Base-by-base conservation (phyloP, 2,329 filamentous ascomycete species). In the Metarhizium sp. region DNA sequence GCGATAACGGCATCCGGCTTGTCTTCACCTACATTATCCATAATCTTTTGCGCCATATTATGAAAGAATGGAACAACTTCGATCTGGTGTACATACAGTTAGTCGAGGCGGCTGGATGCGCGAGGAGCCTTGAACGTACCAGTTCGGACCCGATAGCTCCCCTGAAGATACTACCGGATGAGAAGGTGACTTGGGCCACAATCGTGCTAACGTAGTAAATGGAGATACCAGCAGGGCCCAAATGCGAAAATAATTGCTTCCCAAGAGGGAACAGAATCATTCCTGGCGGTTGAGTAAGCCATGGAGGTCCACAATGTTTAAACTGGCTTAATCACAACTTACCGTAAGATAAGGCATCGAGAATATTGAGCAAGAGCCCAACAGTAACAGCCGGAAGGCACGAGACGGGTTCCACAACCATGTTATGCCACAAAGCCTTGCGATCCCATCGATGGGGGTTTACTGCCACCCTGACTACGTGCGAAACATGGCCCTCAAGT, bases 181-280 rank as follows among this genome's bases (percentile, higher is more conserved):
- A 96, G 68, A 92, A 97, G 16, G 90, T 88, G 52, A 99, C 71
- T 68, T 99, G 94, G 0, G 94, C 88, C 45, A 97, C 81, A 59
- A 99, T 96, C 56, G 92, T 96, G 77, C 92, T 96, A 62, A 99
- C 89, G 69, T 97, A 99, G 74, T 97, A 99, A 72, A 99, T 96
- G 0, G 94, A 96, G 55, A 99, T 96, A 29, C 94, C 94, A 55
- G 96, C 92, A 0, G 92, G 86, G 2, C 92, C 94, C 6, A 97
- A 82, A 59, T 87, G 81, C 32, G 87, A 82, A 68, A 99, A 99
- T 20, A 96, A 80, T 7, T 89, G 84, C 59, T 89, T 87, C 6
- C 92, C 92, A 0, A 99, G 78, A 0, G 94, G 94, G 61, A 99
- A 99, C 13, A 99, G 74, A 64, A 96, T 96, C 88, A 95, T 94